Percentiles rank a stretch among this genome's conserved stretches.
Conservation (phyloP, 2,329 filamentous ascomycete species). For the Diplodia scrobiculata region DNA sequence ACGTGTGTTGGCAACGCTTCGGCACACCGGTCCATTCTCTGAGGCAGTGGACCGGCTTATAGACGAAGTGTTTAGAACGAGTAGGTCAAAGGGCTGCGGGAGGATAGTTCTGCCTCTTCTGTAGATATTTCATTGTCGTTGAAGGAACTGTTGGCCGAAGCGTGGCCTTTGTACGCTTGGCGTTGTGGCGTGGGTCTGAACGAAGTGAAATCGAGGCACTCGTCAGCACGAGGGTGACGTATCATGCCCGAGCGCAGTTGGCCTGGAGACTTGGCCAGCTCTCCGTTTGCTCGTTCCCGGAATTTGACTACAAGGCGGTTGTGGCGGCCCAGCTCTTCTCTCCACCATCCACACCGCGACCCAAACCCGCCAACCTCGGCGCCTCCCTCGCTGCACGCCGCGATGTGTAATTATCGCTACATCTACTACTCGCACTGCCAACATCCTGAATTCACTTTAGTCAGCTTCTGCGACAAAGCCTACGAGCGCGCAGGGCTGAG, state of each 20-base stretch:
- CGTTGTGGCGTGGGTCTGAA: background rate
- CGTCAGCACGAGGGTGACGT: background rate
- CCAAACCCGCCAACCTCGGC: background rate
- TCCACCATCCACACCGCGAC: background rate
- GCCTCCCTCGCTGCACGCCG: background rate
- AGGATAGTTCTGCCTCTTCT: background rate
- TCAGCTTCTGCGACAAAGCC: conserved; percentile 39
- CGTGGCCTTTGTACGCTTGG: background rate
- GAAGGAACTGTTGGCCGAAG: background rate
- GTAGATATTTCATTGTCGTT: background rate
- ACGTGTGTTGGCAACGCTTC: background rate
- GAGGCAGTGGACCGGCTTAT: background rate
- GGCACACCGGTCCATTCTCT: background rate
- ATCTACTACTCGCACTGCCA: conserved; percentile 40
- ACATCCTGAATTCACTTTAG: conserved; percentile 39
- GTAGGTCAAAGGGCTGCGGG: background rate
- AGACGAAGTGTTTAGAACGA: background rate
- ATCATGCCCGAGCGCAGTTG: background rate
- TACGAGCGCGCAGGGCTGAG: background rate
- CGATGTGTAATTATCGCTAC: conserved; percentile 45
- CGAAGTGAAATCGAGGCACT: background rate
- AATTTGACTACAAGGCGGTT: background rate
- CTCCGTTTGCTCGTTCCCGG: background rate
- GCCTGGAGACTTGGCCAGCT: background rate
- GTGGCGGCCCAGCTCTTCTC: background rate